phyloP scores from a whole-genome alignment of 148 eudicot genomes.

The Rheum nobile region DNA sequence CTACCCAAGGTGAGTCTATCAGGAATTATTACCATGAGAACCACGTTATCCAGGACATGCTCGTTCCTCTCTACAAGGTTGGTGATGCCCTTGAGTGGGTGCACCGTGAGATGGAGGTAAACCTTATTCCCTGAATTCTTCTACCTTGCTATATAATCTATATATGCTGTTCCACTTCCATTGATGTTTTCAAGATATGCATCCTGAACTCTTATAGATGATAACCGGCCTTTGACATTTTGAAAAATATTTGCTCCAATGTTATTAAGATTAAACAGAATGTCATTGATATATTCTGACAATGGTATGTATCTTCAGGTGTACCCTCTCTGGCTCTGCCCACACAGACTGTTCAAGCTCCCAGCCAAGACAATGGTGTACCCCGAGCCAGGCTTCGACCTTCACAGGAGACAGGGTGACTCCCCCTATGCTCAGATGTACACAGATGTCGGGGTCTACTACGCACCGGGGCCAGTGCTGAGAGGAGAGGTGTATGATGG shows the following conservation, averaged over 20 bases:
- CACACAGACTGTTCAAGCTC: constrained; percentile 9
- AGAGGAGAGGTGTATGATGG: constrained; percentile 11
- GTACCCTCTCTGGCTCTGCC: constrained; percentile 9
- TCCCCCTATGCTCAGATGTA: constrained; percentile 11
- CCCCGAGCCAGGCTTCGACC: constrained; percentile 9
- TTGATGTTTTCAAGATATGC: neutral
- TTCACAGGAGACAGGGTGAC: constrained; percentile 9
- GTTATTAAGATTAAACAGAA: no score
- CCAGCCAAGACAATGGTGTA: constrained; percentile 11
- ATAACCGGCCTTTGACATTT: no score
- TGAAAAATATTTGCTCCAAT: no score
- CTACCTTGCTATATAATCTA: neutral
- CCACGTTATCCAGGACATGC: constrained; percentile 12
- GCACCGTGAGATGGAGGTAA: constrained; percentile 10
- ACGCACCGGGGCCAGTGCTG: constrained; percentile 8
- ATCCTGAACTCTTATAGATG: neutral
- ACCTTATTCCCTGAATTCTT: neutral
- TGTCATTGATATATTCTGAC: no score
- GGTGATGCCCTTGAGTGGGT: constrained; percentile 12
- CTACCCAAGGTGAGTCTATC: constrained; percentile 10
- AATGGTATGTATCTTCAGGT: constrained; percentile 3
- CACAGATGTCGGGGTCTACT: constrained; percentile 10
- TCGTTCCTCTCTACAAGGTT: constrained; percentile 11
- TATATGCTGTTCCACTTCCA: neutral
- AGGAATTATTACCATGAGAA: constrained; percentile 9